A percentile compares a stretch with the other conserved stretches of the same genome.
Evolutionary conservation across 108 stramenopile species (phyloP).

Genomic region (Cyclotella kingstonii): DNA sequence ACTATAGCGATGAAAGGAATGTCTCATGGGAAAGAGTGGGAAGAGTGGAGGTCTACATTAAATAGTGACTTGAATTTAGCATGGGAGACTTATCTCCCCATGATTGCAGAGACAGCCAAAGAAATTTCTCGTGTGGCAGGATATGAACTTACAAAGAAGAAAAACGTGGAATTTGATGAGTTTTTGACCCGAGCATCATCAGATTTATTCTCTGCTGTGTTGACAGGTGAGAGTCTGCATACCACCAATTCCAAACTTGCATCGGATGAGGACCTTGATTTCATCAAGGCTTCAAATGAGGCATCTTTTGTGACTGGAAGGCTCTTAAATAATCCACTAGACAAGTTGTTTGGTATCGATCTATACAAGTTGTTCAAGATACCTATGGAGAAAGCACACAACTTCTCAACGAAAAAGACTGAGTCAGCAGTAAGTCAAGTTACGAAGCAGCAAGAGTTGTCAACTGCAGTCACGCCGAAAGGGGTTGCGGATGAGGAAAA

Average conservation of each 20-base stretch:
- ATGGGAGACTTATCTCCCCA: constrained; percentile 23
- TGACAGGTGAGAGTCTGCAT: constrained; percentile 19
- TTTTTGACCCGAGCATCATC: constrained; percentile 25
- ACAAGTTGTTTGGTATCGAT: constrained; percentile 24
- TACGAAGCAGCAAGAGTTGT: no score
- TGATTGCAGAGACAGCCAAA: constrained; percentile 5
- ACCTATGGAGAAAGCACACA: no score
- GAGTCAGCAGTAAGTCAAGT: no score
- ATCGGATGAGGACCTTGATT: constrained; percentile 12
- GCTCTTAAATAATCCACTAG: constrained; percentile 17
- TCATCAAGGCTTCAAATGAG: constrained; percentile 19
- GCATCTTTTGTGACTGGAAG: constrained; percentile 25
- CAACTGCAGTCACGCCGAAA: no score
- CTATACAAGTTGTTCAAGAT: no score
- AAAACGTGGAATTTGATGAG: constrained; percentile 20
- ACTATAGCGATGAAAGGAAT: constrained; percentile 18
- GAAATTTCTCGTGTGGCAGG: constrained; percentile 16
- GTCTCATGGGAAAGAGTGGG: constrained; percentile 15
- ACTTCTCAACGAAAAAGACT: no score
- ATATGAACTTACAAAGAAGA: background rate
- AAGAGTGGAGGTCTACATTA: constrained; percentile 18
- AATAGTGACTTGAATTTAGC: constrained; percentile 13
- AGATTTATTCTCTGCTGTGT: constrained; percentile 31
- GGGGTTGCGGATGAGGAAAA: no score
- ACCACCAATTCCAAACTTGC: constrained; percentile 17